A percentile compares a stretch with the other conserved stretches of the same genome.
These are phyloP conservation scores for Mycena epipterygia DNA, from an alignment of 768 basidiomycete species.

Conservation along the genomic window DNA sequence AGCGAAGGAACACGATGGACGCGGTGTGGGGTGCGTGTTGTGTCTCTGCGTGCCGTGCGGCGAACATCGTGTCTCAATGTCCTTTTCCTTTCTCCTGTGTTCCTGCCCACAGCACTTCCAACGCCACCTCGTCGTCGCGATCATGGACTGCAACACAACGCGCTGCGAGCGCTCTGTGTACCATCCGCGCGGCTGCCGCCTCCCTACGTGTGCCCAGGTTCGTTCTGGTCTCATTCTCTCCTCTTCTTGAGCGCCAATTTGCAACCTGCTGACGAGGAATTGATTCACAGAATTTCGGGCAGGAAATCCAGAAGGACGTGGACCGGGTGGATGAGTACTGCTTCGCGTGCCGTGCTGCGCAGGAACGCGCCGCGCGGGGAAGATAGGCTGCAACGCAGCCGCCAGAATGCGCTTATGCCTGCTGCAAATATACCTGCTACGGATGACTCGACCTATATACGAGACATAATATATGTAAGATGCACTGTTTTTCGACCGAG, in stretches of 20 bases:
- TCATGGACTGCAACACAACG: slow-evolving; percentile 78
- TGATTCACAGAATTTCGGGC: slow-evolving; percentile 79
- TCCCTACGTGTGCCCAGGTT: slow-evolving; percentile 69
- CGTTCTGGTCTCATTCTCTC: slow-evolving; percentile 47
- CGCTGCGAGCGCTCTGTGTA: slow-evolving; percentile 74
- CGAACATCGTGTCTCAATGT: too few relatives aligned
- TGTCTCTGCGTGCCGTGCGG: slow-evolving; percentile 4
- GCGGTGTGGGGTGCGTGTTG: slow-evolving; percentile 71
- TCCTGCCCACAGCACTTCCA: slow-evolving; percentile 87
- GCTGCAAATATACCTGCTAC: too few relatives aligned
- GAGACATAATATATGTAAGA: too few relatives aligned
- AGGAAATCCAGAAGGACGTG: slow-evolving; percentile 76
- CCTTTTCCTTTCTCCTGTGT: slow-evolving; percentile 23
- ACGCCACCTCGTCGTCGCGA: slow-evolving; percentile 78
- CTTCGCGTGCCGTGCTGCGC: slow-evolving; percentile 75
- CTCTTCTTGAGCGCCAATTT: too few relatives aligned
- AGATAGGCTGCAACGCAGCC: too few relatives aligned
- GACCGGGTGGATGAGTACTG: slow-evolving; percentile 82
- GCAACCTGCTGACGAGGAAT: too few relatives aligned
- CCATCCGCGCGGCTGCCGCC: slow-evolving; percentile 70
- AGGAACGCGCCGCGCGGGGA: slow-evolving; percentile 42
- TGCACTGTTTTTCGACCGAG: too few relatives aligned
- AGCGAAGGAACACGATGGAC: slow-evolving; percentile 88
- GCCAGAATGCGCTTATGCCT: too few relatives aligned
- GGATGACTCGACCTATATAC: too few relatives aligned